Conservation (phyloP, 225 moss, liverwort and hornwort species). For the Polytrichum formosum region DNA sequence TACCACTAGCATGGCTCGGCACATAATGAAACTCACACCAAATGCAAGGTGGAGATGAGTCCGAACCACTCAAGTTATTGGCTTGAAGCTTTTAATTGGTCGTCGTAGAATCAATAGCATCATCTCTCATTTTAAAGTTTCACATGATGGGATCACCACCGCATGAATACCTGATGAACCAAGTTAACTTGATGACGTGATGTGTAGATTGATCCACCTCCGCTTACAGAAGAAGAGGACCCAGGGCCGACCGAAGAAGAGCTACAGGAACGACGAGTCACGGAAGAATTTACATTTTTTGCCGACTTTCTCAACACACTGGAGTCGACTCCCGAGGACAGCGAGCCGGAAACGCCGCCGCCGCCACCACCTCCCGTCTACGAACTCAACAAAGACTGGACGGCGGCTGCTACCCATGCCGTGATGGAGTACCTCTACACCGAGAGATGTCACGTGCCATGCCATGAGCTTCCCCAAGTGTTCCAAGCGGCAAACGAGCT, state of each 20-base stretch:
- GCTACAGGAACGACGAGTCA: neutral
- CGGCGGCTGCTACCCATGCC: conserved; percentile 32
- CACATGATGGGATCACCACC: no score
- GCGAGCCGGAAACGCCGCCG: neutral
- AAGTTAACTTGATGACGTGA: no score
- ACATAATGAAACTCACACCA: no score
- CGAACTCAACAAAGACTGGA: conserved; percentile 46
- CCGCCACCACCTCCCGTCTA: conserved; percentile 19
- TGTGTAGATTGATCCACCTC: no score
- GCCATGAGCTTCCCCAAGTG: conserved; percentile 19
- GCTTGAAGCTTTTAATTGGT: no score
- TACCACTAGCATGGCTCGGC: no score
- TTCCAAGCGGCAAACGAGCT: conserved; percentile 41
- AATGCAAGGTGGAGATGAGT: no score
- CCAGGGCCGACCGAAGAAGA: conserved; percentile 1
- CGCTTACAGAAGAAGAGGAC: neutral
- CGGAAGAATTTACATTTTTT: conserved; percentile 20
- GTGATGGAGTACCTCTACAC: conserved; percentile 76
- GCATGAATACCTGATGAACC: no score
- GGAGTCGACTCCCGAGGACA: conserved; percentile 14
- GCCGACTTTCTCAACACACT: conserved; percentile 25
- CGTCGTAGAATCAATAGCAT: no score
- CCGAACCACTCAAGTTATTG: no score
- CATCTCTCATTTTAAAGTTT: no score
- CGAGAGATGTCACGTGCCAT: conserved; percentile 40